Conservation (phyloP, 1,139 yeast species). For the Debaryomyces psychrophilus region DNA sequence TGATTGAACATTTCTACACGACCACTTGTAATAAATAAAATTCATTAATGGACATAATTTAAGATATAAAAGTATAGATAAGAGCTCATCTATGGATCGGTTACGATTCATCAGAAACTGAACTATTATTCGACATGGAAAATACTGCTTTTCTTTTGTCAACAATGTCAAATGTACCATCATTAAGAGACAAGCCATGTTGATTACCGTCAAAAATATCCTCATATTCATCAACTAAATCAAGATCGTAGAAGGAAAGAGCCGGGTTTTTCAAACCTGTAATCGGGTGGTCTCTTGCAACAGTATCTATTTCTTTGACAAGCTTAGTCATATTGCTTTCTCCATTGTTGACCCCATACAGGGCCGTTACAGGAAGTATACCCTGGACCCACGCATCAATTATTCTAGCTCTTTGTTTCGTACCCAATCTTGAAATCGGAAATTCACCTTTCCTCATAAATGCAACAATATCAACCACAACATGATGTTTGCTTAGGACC, state of each 20-base stretch:
- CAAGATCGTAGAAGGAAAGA: constrained; percentile 42
- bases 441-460: constrained; percentile 69
- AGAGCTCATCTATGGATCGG: neutral
- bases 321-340: constrained; percentile 62
- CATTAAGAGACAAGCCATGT: constrained; percentile 34
- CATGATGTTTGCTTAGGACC: constrained; percentile 78
- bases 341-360: constrained; percentile 63
- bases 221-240: constrained; percentile 24
- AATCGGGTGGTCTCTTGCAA: constrained; percentile 44
- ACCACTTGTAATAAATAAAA: constrained; percentile 3
- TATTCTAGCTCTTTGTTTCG: constrained; percentile 74
- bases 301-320: constrained; percentile 52
- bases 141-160: constrained; percentile 11
- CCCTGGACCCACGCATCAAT: constrained; percentile 60
- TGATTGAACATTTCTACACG: constrained; percentile 8
- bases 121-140: constrained; percentile 11
- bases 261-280: constrained; percentile 51
- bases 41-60: neutral
- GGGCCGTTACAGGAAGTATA: constrained; percentile 46
- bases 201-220: constrained; percentile 36
- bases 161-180: constrained; percentile 11
- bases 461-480: constrained; percentile 83
- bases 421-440: constrained; percentile 72
- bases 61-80: neutral
- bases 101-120: constrained; percentile 4